Percentiles rank a stretch among this genome's conserved stretches.
These are phyloP conservation scores for Proliferodiscus dingleyae DNA, from an alignment of 2,329 filamentous ascomycete species.

Conservation along the genomic window DNA sequence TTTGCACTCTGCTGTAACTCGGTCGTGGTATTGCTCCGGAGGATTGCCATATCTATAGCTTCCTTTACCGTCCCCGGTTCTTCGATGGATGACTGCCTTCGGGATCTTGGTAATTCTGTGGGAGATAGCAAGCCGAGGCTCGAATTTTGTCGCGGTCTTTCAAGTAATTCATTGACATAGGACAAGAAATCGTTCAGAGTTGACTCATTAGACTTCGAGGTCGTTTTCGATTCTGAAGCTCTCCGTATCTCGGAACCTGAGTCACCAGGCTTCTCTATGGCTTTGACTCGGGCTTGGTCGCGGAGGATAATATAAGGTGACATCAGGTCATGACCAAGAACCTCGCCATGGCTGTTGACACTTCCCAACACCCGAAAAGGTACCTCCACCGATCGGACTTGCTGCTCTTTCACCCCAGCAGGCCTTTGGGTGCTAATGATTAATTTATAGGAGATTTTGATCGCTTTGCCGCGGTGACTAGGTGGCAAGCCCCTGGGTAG, in stretches of 20 bases:
- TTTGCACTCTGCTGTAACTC: constrained; percentile 77
- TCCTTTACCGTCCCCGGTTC: constrained; percentile 67
- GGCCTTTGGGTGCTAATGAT: constrained; percentile 88
- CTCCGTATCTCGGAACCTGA: constrained; percentile 9
- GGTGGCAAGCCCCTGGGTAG: constrained; percentile 87
- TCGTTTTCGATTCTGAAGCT: constrained; percentile 23
- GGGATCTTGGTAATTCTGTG: constrained; percentile 52
- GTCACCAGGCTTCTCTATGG: constrained; percentile 19
- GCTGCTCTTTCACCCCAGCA: constrained; percentile 71
- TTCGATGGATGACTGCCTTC: constrained; percentile 50
- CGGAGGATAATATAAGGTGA: constrained; percentile 84
- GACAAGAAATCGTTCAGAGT: constrained; percentile 62
- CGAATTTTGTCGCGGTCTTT: constrained; percentile 49
- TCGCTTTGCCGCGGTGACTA: constrained; percentile 82
- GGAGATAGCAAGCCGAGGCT: constrained; percentile 66
- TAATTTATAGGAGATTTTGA: constrained; percentile 89
- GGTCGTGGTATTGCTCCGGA: constrained; percentile 68
- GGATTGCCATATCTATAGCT: constrained; percentile 84
- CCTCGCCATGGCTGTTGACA: constrained; percentile 82
- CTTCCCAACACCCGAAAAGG: constrained; percentile 92
- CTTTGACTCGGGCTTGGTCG: constrained; percentile 59
- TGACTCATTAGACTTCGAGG: constrained; percentile 30
- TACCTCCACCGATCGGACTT: constrained; percentile 84
- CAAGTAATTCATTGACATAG: constrained; percentile 73
- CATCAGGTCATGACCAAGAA: constrained; percentile 91